Evolutionary conservation across 1,284 basidiomycete species (phyloP), one percentile per base, ranked within the genome.

Genomic region (Sanghuangporus baumii): DNA sequence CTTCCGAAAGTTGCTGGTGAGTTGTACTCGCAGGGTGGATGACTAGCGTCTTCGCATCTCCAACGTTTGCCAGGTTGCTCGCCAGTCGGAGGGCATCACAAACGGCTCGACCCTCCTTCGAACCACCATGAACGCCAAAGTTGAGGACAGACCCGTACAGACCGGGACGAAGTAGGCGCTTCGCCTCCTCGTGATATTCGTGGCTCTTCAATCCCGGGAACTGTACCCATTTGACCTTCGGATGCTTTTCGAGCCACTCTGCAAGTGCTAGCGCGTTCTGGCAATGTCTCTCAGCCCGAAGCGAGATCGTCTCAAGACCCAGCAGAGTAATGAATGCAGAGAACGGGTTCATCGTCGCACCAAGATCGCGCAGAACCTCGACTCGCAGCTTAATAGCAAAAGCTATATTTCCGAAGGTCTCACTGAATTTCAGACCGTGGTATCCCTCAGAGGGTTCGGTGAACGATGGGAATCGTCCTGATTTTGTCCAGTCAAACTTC

Each of bases 1-100:
- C 85, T 34, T 78, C 79, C 3, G 79, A 81, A 61, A 94, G 78
- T 74, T 94, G 93, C 65, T 87, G 81, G 73, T 95, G 93, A 1
- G 93, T 96, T 20, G 94, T 96, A 52, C 85, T 83, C 12, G 87
- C 85, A 7, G 93, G 93, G 72, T 93, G 91, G 68, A 93, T 91
- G 41, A 91, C 88, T 16, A 93, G 81, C 2, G 89, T 92, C 76
- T 93, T 93, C 31, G 89, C 88, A 67, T 93, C 84, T 4, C 80
- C 79, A 34, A 93, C 89, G 71, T 93, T 93, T 16, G 88, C 89
- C 16, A 92, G 78, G 71, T 92, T 80, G 69, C 85, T 89, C 18
- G 89, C 89, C 6, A 94, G 80, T 71, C 84, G 86, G 63, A 95
- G 78, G 66, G 75, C 80, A 71, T 94, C 92, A 37, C 95, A 89